Evolutionary conservation across 164 flowering plant species (phyloP).

Genomic region (Vitis cinerea): DNA sequence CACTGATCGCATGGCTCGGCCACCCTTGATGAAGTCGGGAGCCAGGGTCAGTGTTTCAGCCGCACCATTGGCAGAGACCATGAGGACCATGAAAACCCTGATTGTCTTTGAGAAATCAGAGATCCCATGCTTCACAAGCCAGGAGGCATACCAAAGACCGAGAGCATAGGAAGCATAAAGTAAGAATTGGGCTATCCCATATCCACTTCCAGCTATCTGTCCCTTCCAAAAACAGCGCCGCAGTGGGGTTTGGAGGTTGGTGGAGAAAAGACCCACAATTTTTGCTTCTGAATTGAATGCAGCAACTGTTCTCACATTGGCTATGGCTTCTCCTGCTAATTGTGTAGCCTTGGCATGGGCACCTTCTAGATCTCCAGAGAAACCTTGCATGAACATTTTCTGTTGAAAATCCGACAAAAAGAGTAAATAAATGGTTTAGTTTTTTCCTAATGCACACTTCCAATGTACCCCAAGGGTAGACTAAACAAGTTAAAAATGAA

Average conservation of each 20-base stretch:
- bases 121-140: conserved; percentile 95
- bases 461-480: too few relatives aligned
- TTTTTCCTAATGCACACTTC: too few relatives aligned
- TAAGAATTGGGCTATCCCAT: conserved; percentile 82
- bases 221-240: conserved; percentile 93
- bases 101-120: conserved; percentile 97
- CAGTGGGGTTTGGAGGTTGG: conserved; percentile 62
- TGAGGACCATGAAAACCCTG: conserved; percentile 96
- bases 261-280: conserved; percentile 71
- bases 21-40: conserved; percentile 96
- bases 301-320: conserved; percentile 89
- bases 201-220: conserved; percentile 94
- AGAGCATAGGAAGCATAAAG: conserved; percentile 94
- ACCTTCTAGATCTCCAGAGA: conserved; percentile 91
- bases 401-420: conserved; percentile 28
- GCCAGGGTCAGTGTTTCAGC: conserved; percentile 96
- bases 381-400: conserved; percentile 98
- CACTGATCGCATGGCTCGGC: conserved; percentile 94
- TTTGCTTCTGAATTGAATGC: conserved; percentile 93
- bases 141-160: conserved; percentile 96
- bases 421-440: neutral
- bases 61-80: conserved; percentile 99
- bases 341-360: conserved; percentile 94
- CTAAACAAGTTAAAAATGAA: neutral
- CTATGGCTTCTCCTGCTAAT: conserved; percentile 95